A percentile compares a stretch with the other conserved stretches of the same genome.
phyloP scores from a whole-genome alignment of 2,329 filamentous ascomycete genomes.

The Neofusicoccum kwambonambiense region DNA sequence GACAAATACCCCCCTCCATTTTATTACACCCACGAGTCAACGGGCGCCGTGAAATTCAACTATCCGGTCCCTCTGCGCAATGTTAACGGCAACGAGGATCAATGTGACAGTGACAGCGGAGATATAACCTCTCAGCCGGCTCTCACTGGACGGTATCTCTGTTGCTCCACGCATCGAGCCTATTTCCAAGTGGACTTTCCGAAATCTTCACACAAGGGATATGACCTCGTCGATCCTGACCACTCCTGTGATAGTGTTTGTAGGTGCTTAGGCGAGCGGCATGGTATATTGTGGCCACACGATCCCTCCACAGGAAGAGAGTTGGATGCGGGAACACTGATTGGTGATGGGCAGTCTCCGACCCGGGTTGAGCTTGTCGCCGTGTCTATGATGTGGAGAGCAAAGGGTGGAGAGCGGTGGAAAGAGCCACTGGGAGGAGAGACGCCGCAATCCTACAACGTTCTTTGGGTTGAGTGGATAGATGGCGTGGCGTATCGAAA shows the following conservation, averaged over 20 bases:
- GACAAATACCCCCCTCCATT: not conserved
- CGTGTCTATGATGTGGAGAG: not conserved
- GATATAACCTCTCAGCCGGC: not conserved
- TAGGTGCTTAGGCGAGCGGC: not conserved
- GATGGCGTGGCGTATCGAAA: not conserved
- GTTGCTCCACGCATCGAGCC: not conserved
- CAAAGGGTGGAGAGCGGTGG: not conserved
- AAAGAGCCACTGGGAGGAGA: not conserved
- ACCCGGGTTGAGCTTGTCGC: not conserved
- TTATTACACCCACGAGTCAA: not conserved
- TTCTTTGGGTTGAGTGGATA: slow-evolving; percentile 1
- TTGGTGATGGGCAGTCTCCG: not conserved
- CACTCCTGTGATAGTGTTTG: too few relatives aligned
- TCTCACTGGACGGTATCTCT: not conserved
- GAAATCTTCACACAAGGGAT: not conserved
- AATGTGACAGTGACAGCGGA: not conserved
- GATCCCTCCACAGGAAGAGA: not conserved
- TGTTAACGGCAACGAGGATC: too few relatives aligned
- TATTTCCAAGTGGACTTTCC: not conserved
- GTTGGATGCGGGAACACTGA: not conserved
- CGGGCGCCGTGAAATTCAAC: not conserved
- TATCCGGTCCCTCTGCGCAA: not conserved
- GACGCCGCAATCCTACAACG: not conserved
- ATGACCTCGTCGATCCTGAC: not conserved
- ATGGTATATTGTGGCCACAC: not conserved